Base-by-base conservation (phyloP, 805 yeast species). In the Candida cerambycidarum region DNA sequence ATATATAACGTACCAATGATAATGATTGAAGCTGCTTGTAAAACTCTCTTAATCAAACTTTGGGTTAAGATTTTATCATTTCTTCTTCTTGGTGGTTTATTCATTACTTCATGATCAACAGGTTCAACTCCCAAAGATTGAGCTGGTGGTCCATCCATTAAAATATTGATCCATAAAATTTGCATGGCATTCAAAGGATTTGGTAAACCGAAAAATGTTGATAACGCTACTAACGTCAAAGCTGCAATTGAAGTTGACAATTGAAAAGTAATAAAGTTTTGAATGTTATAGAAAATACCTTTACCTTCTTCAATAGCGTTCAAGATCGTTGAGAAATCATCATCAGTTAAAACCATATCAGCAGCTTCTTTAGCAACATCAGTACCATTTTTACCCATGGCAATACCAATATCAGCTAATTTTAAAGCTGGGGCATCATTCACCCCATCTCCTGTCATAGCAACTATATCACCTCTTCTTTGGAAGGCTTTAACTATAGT, bases 401-500 rank as follows among this genome's bases (percentile, higher is more conserved):
- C 83, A 53, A 92, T 88, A 57, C 98, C 98, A 54, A 90, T 90
- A 66, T 90, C 97, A 2, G 98, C 97, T 53, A 90, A 74, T 61
- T 92, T 90, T 54, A 92, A 75, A 4, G 98, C 97, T n/a, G 98
- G 98, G 0, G 98, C 98, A 71, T 90, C 98, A 62, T 90, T 90
- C 11, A 92, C 97, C 67, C 98, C 98, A 66, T 90, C 98, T 54
- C 99, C 99, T n/a, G 98, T 90, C 97, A 92, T 90, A 17, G 97
- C 99, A 40, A 92, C 98, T 48, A 92, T 82, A 62, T 92, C 96
- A 39, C 97, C 97, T 59, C 95, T 78, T 61, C 79, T 78, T 62
- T 90, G 95, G 50, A 90, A 73, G 0, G 97, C 97, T 57, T 85
- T 80, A 25, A 90, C 96, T 63, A 90, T 90, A 46, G 85, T 76